Base-by-base conservation (phyloP, 768 basidiomycete genomes). In the Daedaleopsis nitida region DNA sequence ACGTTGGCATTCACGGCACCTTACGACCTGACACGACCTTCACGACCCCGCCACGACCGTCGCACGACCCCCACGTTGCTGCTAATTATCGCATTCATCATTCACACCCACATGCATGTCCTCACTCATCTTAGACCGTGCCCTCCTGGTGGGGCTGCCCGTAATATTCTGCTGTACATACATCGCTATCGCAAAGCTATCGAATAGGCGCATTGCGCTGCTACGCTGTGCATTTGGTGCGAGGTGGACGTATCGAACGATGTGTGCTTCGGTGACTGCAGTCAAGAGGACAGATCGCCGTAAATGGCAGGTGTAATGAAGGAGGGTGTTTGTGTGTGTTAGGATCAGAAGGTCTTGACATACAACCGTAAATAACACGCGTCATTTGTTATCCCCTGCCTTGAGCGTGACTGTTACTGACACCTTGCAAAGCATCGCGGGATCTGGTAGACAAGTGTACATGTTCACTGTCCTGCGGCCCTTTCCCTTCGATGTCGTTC, bases 401-500 rank as follows among this genome's bases (percentile, higher is more conserved):
- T n/a, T n/a, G n/a, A n/a, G n/a, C n/a, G n/a, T 12, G 3, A 24
- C 19, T 3, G 2, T 47, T n/a, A 11, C 16, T 35, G 16, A 21
- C 62, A 43, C 32, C 55, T 38, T n/a, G 47, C 58, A 64, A 19
- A 44, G 47, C 37, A 62, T 55, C 32, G 50, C 60, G 24, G 47
- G 32, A 44, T 55, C 54, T 60, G 59, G n/a, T 54, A 60, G 65
- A 32, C 27, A 3, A 3, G 27, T 32, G 27, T 32, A 3, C 27
- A 32, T 3, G 27, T 32, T 32, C 4, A 32, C 27, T 32, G 27
- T 32, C 27, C 32, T 24, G 19, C 16, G 8, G 59, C 19, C 42
- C 12, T 8, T 13, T 24, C 43, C n/a, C 12, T n/a, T 2, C 27
- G 19, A 72, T 72, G 70, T 72, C 70, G 0, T 72, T 72, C 27